These are phyloP conservation scores for Sophora flavescens DNA, from an alignment of 306 rosid genomes.

Conservation along the genomic window DNA sequence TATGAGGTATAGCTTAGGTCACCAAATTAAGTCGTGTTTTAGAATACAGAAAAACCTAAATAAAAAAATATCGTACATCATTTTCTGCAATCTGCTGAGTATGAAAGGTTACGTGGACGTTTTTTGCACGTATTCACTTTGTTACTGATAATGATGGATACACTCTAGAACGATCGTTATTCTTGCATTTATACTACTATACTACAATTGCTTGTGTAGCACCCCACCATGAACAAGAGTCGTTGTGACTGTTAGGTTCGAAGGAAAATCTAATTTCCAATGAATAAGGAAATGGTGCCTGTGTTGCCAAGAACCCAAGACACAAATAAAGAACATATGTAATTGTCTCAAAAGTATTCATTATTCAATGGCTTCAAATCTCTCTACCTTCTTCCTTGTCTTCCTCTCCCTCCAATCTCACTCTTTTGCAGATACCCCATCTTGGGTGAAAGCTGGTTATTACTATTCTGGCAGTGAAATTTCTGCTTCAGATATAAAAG, in stretches of 20 bases:
- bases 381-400: neutral
- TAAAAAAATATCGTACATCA: neutral
- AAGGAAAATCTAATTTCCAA: neutral
- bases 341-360: neutral
- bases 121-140: neutral
- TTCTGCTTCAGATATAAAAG: slow-evolving; percentile 46
- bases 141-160: neutral
- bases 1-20: too few relatives aligned
- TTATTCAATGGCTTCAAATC: slow-evolving; percentile 47
- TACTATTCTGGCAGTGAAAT: slow-evolving; percentile 41
- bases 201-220: neutral
- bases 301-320: neutral
- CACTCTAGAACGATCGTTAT: neutral
- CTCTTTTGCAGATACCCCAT: neutral
- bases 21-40: too few relatives aligned
- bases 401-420: slow-evolving; percentile 38
- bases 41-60: too few relatives aligned
- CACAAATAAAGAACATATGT: neutral
- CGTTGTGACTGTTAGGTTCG: neutral
- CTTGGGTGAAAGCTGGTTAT: slow-evolving; percentile 54
- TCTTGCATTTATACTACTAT: neutral
- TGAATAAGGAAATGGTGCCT: neutral
- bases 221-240: neutral
- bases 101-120: slow-evolving; percentile 19
- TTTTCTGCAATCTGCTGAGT: neutral